These are phyloP conservation scores for Plenodomus lindquistii DNA, from an alignment of 2,329 filamentous ascomycete species.

Conservation along the genomic window DNA sequence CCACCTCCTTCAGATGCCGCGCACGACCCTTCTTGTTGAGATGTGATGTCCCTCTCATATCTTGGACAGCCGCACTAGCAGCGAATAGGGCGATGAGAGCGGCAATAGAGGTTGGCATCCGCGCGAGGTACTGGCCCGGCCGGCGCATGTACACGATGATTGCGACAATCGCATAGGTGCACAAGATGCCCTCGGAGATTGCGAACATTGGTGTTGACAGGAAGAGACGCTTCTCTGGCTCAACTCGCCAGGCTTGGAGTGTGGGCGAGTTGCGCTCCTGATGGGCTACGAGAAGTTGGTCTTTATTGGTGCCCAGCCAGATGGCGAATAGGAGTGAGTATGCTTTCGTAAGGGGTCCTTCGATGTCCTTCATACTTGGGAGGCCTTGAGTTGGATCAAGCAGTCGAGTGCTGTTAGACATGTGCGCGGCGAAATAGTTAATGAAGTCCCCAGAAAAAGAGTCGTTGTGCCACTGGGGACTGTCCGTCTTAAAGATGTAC, in stretches of 20 bases:
- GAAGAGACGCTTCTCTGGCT: constrained; percentile 52
- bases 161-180: constrained; percentile 50
- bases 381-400: constrained; percentile 42
- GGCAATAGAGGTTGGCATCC: constrained; percentile 57
- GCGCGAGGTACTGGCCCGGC: constrained; percentile 51
- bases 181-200: constrained; percentile 51
- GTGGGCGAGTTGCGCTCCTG: neutral
- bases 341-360: constrained; percentile 22
- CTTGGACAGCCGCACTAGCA: constrained; percentile 50
- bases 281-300: constrained; percentile 41
- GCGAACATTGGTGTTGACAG: constrained; percentile 53
- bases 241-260: constrained; percentile 15
- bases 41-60: constrained; percentile 31
- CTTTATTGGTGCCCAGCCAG: constrained; percentile 49
- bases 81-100: constrained; percentile 55
- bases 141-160: constrained; percentile 49
- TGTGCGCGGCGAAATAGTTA: constrained; percentile 51
- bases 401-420: constrained; percentile 31
- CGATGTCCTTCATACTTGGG: constrained; percentile 38
- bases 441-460: constrained; percentile 50
- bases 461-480: constrained; percentile 54
- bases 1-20: constrained; percentile 18
- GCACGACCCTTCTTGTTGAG: constrained; percentile 21
- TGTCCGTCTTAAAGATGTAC: constrained; percentile 21
- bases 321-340: constrained; percentile 51